Percentiles rank a stretch among this genome's conserved stretches.
phyloP scores from a whole-genome alignment of 2,329 filamentous ascomycete genomes.

The Botrytis squamosa region DNA sequence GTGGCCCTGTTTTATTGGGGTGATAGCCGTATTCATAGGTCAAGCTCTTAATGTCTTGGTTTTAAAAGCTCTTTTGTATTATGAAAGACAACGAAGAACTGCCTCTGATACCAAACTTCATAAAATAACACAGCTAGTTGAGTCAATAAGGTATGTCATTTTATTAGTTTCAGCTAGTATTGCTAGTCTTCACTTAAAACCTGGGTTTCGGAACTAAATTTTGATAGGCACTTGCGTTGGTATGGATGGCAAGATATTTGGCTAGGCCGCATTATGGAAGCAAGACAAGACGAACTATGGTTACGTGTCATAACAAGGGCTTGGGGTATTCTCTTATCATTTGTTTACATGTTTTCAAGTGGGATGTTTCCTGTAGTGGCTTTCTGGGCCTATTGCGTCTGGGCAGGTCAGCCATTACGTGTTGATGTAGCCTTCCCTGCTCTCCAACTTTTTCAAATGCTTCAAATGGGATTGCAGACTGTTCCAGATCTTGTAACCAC shows the following conservation, averaged over 20 bases:
- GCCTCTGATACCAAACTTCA: constrained; percentile 79
- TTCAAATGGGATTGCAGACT: constrained; percentile 71
- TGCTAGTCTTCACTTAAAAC: not conserved
- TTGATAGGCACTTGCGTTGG: constrained; percentile 33
- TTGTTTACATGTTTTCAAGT: constrained; percentile 69
- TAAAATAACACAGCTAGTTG: constrained; percentile 80
- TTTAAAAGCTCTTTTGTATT: constrained; percentile 63
- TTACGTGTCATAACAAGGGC: constrained; percentile 63
- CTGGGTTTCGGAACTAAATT: not conserved
- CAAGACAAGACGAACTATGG: constrained; percentile 65
- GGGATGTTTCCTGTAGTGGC: constrained; percentile 76
- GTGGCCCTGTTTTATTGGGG: constrained; percentile 72
- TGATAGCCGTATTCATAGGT: constrained; percentile 66
- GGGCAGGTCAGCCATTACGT: constrained; percentile 65
- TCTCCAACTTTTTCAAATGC: constrained; percentile 73
- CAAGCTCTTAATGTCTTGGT: constrained; percentile 69
- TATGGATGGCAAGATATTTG: constrained; percentile 77
- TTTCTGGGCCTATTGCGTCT: constrained; percentile 76
- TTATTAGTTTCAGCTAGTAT: not conserved
- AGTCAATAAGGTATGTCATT: constrained; percentile 42
- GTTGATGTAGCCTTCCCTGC: constrained; percentile 87
- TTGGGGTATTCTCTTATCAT: constrained; percentile 61
- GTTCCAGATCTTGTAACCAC: constrained; percentile 74
- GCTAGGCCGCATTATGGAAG: constrained; percentile 66
- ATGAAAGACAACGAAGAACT: constrained; percentile 68